Conservation (phyloP, 2,329 filamentous ascomycete genomes). For the Venturia oleaginea region DNA sequence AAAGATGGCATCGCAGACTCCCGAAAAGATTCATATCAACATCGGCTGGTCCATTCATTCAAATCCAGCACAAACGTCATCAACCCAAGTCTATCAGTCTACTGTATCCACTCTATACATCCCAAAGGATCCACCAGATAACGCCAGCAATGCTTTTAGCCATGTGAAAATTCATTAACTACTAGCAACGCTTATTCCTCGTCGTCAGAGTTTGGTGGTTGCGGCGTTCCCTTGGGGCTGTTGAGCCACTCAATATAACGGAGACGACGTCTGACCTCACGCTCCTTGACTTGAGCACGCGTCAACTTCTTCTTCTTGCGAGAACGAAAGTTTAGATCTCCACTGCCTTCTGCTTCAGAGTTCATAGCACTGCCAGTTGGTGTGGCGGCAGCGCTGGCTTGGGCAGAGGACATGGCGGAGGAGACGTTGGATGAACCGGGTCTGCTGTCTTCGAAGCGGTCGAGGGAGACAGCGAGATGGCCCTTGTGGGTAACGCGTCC, state of each 20-base stretch:
- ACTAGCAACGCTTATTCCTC: constrained; percentile 21
- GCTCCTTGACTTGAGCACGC: constrained; percentile 89
- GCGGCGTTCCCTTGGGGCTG: constrained; percentile 47
- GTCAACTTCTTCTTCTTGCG: constrained; percentile 99
- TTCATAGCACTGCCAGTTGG: constrained; percentile 13
- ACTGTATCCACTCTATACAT: constrained; percentile 6
- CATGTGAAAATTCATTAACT: not conserved
- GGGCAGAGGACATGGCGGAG: constrained; percentile 29
- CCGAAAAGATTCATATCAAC: not conserved
- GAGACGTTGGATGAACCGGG: constrained; percentile 52
- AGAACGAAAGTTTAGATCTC: constrained; percentile 77
- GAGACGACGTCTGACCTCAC: constrained; percentile 75
- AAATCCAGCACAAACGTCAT: not conserved
- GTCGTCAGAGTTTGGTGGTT: constrained; percentile 32
- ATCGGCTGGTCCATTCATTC: not conserved
- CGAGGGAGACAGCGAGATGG: constrained; percentile 60
- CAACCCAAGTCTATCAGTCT: constrained; percentile 6
- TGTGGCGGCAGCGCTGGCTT: constrained; percentile 25
- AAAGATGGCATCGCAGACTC: not conserved
- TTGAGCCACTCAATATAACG: constrained; percentile 74
- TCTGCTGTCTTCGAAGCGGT: constrained; percentile 78
- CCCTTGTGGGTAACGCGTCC: constrained; percentile 81
- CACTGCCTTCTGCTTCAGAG: constrained; percentile 63
- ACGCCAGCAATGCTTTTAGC: constrained; percentile 3
- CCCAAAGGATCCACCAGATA: not conserved